Base-by-base conservation (phyloP, 441 rosid genomes). In the Croton setiger region DNA sequence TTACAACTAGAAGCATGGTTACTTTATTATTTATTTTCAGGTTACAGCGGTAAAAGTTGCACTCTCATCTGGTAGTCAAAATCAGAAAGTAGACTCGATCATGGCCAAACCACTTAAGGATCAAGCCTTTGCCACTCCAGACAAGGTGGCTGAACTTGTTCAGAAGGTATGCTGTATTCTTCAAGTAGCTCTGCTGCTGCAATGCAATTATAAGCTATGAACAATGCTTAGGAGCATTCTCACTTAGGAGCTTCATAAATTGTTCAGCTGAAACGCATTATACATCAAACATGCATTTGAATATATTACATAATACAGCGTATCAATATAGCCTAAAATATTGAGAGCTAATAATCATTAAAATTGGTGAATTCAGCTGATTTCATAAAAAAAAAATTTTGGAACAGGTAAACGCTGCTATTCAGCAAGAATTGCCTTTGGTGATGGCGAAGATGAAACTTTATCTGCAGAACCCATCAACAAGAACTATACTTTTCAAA, bases 71-170 rank as follows among this genome's bases (percentile, higher is more conserved):
- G 83, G 87, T 55, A 69, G 78, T 71, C 93, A 87, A 78, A 88
- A 79, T 74, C 79, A 86, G 61, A 88, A 83, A 72, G 80, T 74
- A 67, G 97, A 87, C 65, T 84, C 92, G 7, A 85, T 84, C 64
- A 88, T 87, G 95, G 68, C 88, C 81, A 95, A 81, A 83, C 97
- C 96, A 47, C 86, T 95, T 48, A 95, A 86, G 83, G 97, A 92
- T 69, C 98, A 90, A 77, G 99, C 99, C 68, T 94, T 94, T 59
- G 97, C 98, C 75, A 76, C 93, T 72, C 96, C 98, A 53, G 98
- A 86, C 71, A 92, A 90, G 85, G 96, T 94, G 78, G 94, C 94
- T 39, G 99, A 90, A 76, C 88, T 94, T 78, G 89, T 94, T 80
- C 96, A 85, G 74, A 92, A 92, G 98, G 99, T 94, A 78, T 21